Base-by-base conservation (phyloP, 1,284 basidiomycete genomes). In the Puccinia sorghi region DNA sequence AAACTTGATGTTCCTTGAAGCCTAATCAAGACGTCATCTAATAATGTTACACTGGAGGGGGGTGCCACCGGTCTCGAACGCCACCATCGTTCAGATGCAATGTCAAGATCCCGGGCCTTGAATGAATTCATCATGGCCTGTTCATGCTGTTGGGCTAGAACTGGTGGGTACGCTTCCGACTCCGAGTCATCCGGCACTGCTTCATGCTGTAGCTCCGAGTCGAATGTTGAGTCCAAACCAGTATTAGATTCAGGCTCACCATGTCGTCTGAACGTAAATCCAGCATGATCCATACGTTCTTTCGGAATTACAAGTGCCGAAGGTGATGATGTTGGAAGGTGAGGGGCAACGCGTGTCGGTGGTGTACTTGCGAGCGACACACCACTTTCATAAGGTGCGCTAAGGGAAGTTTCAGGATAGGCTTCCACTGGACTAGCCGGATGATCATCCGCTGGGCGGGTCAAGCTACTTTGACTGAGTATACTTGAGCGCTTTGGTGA, bases 81-180 rank as follows among this genome's bases (percentile, higher is more conserved):
- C 73, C 73, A 76, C 73, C 73, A 76, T 41, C 73, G 61, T 52
- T 76, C 73, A 43, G 73, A 76, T 17, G 73, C 73, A 25, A 76
- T 63, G 37, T 76, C 73, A n/a, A 76, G 63, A 57, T 76, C 73
- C 17, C 73, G 73, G 37, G 73, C 73, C 50, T 76, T 76, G 63
- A 66, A 66, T 12, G 63, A 66, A 22, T 66, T 66, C 22, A 43
- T 13, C 63, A 6, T 64, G 46, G 0, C 20, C 48, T 27, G n/a
- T 20, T 37, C n/a, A 32, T 64, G 48, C n/a, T 64, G 48, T 22
- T 22, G 57, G 64, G 59, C 43, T 64, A 43, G 57, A 63, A 39
- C 57, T 61, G 57, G 32, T 12, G 13, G 59, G n/a, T n/a, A 27
- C 22, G 43, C 43, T 52, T 74, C n/a, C 32, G 63, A 46, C 41